Conservation (phyloP, 2,329 filamentous ascomycete species). For the Torrubiellomyces zombiae region DNA sequence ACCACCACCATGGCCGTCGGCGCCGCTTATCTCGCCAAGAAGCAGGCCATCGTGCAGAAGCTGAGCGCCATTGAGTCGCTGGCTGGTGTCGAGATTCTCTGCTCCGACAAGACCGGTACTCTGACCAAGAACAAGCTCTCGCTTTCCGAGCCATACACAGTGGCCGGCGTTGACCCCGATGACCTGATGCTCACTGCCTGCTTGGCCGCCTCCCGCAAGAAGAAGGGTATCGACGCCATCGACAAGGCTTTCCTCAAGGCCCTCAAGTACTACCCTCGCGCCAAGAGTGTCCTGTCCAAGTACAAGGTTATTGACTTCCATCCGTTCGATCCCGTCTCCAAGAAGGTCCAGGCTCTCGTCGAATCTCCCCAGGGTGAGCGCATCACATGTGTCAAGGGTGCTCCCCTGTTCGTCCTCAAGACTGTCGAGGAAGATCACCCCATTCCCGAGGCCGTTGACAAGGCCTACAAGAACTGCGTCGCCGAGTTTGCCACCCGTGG, state of each 20-base stretch:
- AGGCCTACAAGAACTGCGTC: conserved; percentile 83
- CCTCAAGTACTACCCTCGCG: conserved; percentile 64
- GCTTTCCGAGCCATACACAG: conserved; percentile 68
- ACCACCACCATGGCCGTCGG: conserved; percentile 93
- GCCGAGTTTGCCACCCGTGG: conserved; percentile 83
- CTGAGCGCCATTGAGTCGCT: conserved; percentile 82
- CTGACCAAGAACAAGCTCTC: conserved; percentile 91
- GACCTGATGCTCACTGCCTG: conserved; percentile 88
- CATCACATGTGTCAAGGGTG: conserved; percentile 82
- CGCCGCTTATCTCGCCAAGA: conserved; percentile 79
- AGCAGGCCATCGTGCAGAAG: conserved; percentile 87
- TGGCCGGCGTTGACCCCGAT: conserved; percentile 66
- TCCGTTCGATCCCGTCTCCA: conserved; percentile 84
- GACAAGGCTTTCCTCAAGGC: conserved; percentile 90
- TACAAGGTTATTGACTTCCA: conserved; percentile 75
- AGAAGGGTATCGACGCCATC: conserved; percentile 89
- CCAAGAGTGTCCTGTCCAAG: conserved; percentile 64
- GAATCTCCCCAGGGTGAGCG: conserved; percentile 69
- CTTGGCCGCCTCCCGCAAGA: conserved; percentile 79
- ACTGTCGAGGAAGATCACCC: conserved; percentile 75
- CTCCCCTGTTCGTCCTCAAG: conserved; percentile 72
- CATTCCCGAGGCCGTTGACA: conserved; percentile 59
- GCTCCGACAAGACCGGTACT: conserved; percentile 73
- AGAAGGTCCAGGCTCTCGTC: conserved; percentile 77
- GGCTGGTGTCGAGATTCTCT: conserved; percentile 82